Conservation (phyloP, 306 rosid genomes). For the Lathyrus tuberosus region DNA sequence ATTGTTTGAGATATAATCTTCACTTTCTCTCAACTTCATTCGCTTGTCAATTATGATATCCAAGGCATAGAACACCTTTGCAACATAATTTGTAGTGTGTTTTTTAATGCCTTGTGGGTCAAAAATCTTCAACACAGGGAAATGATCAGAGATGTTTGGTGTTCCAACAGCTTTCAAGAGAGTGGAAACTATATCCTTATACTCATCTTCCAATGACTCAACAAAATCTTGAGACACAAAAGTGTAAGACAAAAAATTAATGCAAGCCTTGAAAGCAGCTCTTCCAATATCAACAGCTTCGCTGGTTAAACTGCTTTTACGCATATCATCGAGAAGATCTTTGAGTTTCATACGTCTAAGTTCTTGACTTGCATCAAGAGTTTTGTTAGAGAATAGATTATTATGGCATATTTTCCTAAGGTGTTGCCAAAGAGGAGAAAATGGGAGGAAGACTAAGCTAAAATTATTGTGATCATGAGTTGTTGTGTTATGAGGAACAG, state of each 20-base stretch:
- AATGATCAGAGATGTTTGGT: slow-evolving; percentile 52
- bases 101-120: slow-evolving; percentile 49
- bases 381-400: slow-evolving; percentile 39
- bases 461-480: slow-evolving; percentile 11
- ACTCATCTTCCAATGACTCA: background rate
- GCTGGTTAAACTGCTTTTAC: slow-evolving; percentile 3
- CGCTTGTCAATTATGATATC: slow-evolving; percentile 38
- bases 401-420: slow-evolving; percentile 35
- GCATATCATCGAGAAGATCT: slow-evolving; percentile 40
- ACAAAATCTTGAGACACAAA: slow-evolving; percentile 55
- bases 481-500: slow-evolving; percentile 11
- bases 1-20: background rate
- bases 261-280: slow-evolving; percentile 44
- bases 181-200: slow-evolving; percentile 38
- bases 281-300: slow-evolving; percentile 48
- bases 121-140: slow-evolving; percentile 40
- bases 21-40: slow-evolving; percentile 21
- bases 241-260: slow-evolving; percentile 48
- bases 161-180: slow-evolving; percentile 44
- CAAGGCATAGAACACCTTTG: slow-evolving; percentile 29
- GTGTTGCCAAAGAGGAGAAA: slow-evolving; percentile 36
- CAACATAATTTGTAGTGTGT: slow-evolving; percentile 13
- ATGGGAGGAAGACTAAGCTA: slow-evolving; percentile 33
- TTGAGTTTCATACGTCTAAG: slow-evolving; percentile 42
- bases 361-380: slow-evolving; percentile 40